Evolutionary conservation across 148 eudicot genomes (phyloP), one percentile per base, ranked within the genome.

Genomic region (Simmondsia chinensis): DNA sequence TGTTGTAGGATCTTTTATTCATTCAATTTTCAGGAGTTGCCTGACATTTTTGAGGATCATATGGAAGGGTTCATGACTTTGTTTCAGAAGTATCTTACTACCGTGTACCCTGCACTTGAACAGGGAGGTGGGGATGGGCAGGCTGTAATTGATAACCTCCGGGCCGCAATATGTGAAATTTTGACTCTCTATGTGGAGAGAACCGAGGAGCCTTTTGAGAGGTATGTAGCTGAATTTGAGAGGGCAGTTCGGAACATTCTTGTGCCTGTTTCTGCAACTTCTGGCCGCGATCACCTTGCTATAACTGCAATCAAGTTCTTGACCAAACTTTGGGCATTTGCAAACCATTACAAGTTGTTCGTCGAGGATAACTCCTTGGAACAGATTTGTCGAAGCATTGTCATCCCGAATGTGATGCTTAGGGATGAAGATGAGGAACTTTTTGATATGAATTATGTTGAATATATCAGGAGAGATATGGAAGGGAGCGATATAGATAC

Each of bases 401-500:
- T 91, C 17, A 72, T 91, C 33, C 97, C 97, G 1, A 91, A 91
- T 72, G 95, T 91, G 51, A 82, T 82, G 83, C 61, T 85, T 35
- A 76, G 83, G 55, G 97, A 86, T 23, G 97, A 85, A 49, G 97
- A 91, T 29, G 95, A 82, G 47, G 97, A 91, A 71, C 72, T 91
- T 14, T 85, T 91, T 72, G 95, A 85, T 44, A 70, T 81, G 77
- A 91, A 91, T 57, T 85, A 73, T 60, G 73, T 91, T n/a, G 97
- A 85, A 65, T 91, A 75, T 41, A 82, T 85, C 25, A 68, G 95
- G 46, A 65, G 94, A 49, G 97, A 91, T 64, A 86, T 91, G 84
- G 95, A 91, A 70, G 97, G 95, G 51, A 91, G 97, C 68, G 97
- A 91, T 77, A 69, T 91, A 24, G 97, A 91, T 59, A 91, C 97